Base-by-base conservation (phyloP, 768 basidiomycete genomes). In the Phlebiopsis gigantea region DNA sequence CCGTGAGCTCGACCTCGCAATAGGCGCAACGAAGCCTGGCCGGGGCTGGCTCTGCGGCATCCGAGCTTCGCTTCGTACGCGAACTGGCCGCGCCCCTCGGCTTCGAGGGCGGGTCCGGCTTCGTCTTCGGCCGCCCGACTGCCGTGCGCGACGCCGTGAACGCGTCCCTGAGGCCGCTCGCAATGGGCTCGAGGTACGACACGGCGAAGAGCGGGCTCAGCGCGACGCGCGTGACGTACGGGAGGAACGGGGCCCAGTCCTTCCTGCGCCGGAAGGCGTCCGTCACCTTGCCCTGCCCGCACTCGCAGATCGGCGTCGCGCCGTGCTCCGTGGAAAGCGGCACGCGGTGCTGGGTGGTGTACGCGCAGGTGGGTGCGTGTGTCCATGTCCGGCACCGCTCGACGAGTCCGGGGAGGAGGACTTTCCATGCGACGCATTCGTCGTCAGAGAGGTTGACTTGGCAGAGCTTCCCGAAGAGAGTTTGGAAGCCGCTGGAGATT, bases 191-290 rank as follows among this genome's bases (percentile, higher is more conserved):
- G 59, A 81, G 53, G 62, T 77, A 81, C 5, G 80, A 71, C 15
- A 78, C 74, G 0, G 78, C 72, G 51, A 84, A 84, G 10, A 85
- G 66, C 0, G 81, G 84, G 1, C 76, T 71, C 39, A 86, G 66
- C 0, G 80, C 84, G 4, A 75, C 67, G 8, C 83, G 71, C 1
- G 79, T 82, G 14, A 71, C 75, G 51, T 75, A 76, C 6, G 73
- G 73, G 1, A 73, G 73, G 12, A 83, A 62, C 1, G 52, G 30
- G 57, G 68, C 66, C 78, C 79, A 83, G 9, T 62, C 58, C 12
- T 60, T 44, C 0, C 65, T 58, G 14, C 62, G 67, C 0, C 60
- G 60, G 57, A 84, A 74, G 0, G 60, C 65, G 2, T 69, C 75
- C 5, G 77, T 66, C 45, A 81, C 72, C 43, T 58, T 57, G 3